Evolutionary conservation across 1,284 basidiomycete species (phyloP).

Genomic region (Cryptococcus wingfieldii): DNA sequence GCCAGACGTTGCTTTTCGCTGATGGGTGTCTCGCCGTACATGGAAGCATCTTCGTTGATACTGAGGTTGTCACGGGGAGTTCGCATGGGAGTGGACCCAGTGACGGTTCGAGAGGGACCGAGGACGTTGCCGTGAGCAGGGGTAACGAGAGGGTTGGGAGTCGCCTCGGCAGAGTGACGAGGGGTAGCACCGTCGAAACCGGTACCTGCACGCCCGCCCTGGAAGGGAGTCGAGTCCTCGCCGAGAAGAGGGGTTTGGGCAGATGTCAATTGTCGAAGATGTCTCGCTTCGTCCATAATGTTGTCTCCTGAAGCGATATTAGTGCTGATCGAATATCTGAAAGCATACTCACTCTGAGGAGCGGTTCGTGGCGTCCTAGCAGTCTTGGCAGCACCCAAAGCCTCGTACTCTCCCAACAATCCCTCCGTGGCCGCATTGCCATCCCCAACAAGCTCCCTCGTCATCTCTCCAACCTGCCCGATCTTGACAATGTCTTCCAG

Average conservation of each 20-base stretch:
- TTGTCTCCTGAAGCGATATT: conserved; percentile 65
- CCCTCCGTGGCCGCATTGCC: conserved; percentile 80
- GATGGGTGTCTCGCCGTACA: conserved; percentile 65
- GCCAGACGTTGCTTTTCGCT: conserved; percentile 63
- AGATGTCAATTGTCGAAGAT: conserved; percentile 85
- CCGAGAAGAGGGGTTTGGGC: conserved; percentile 92
- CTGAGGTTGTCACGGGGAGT: conserved; percentile 85
- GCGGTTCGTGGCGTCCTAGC: conserved; percentile 88
- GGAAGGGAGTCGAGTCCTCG: conserved; percentile 64
- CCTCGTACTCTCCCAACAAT: conserved; percentile 87
- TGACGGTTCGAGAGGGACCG: not conserved
- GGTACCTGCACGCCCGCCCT: conserved; percentile 63
- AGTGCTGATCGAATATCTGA: not conserved
- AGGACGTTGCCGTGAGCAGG: conserved; percentile 57
- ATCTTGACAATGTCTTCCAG: conserved; percentile 99
- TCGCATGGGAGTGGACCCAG: conserved; percentile 68
- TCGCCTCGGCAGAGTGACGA: conserved; percentile 78
- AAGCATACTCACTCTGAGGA: conserved; percentile 67
- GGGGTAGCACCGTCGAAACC: conserved; percentile 91
- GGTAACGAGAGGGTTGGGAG: conserved; percentile 86
- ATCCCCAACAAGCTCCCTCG: conserved; percentile 68
- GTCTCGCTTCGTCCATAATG: conserved; percentile 89
- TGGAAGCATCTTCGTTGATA: conserved; percentile 68
- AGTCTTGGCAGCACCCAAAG: conserved; percentile 79
- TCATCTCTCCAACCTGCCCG: conserved; percentile 83